Conservation (phyloP, 768 basidiomycete genomes). For the Mycena haematopus region DNA sequence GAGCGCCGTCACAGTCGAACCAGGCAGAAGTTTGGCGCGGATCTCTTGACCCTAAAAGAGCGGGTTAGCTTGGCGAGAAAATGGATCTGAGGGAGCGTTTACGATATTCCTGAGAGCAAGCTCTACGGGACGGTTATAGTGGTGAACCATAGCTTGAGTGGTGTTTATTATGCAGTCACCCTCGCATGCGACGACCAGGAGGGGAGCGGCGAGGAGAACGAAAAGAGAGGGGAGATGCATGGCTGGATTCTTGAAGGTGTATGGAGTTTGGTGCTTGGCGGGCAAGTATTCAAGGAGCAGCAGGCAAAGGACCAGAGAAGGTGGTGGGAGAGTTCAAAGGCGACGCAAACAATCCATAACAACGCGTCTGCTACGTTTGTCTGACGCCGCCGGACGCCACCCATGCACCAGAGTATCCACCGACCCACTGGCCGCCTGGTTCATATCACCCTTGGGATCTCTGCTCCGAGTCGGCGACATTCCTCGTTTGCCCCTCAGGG, state of each 20-base stretch:
- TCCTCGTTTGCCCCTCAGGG: too few species aligned
- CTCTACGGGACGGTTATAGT: conserved; percentile 54
- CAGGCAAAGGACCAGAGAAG: background rate
- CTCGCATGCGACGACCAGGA: conserved; percentile 65
- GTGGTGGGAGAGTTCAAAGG: background rate
- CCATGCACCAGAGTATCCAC: too few species aligned
- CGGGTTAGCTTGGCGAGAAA: conserved; percentile 20
- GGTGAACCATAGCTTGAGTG: conserved; percentile 59
- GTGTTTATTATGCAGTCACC: conserved; percentile 69
- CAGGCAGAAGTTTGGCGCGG: conserved; percentile 20
- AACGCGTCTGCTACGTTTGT: too few species aligned
- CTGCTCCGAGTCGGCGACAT: too few species aligned
- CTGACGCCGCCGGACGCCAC: too few species aligned
- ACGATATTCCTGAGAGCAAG: conserved; percentile 51
- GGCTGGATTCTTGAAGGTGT: conserved; percentile 1
- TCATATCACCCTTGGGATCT: too few species aligned
- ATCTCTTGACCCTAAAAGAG: conserved; percentile 19
- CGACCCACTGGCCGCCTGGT: too few species aligned
- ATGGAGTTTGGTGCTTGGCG: conserved; percentile 15
- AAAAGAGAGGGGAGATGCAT: conserved; percentile 31
- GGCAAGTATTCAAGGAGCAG: conserved; percentile 1
- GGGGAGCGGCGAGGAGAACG: conserved; percentile 39
- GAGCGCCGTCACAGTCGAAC: conserved; percentile 24
- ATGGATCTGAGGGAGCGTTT: conserved; percentile 28
- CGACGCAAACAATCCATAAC: background rate